Base-by-base conservation (phyloP, 257 asterid species). In the Ophiorrhiza pumila region DNA sequence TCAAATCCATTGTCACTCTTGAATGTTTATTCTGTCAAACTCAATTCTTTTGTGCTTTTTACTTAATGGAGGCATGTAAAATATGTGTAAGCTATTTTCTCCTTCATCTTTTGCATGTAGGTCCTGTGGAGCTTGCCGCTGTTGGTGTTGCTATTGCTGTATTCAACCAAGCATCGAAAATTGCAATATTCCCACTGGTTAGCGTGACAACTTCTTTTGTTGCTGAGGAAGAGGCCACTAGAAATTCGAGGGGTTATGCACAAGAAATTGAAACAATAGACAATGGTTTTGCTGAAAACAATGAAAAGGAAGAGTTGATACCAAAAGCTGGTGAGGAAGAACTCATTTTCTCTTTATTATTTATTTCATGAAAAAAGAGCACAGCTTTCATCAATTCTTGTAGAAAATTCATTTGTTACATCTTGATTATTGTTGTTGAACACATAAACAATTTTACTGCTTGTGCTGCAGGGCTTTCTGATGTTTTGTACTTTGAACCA, bases 171-270 rank as follows among this genome's bases (percentile, higher is more conserved):
- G 87, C 78, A 49, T 83, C 90, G 32, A 87, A 81, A 76, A 66
- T 87, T 56, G 85, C 92, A 22, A 83, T 87, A 46, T 81, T 87
- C 74, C 92, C 92, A n/a, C 88, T 87, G 18, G 90, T 85, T 53
- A 87, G 89, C 47, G 74, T 87, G 14, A 87, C 88, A 22, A 87
- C 92, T 47, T 87, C 92, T n/a, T 81, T 83, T 74, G 92, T 87
- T 46, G 92, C 92, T 32, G 92, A 85, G 76, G 92, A 87, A 78
- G 89, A 87, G 50, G 82, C 83, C 65, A 64, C 70, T 37, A 71
- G 58, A 66, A 74, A 75, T 71, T 71, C 68, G 18, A 2, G 52
- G 8, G 60, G 17, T 13, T 80, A 80, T 72, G 41, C 35, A 29
- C 73, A 61, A 69, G 87, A 71, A 67, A 74, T 80, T 61, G 86